These are phyloP conservation scores for Zoysia pacifica DNA, from an alignment of 176 grass and related monocot species.

Conservation along the genomic window DNA sequence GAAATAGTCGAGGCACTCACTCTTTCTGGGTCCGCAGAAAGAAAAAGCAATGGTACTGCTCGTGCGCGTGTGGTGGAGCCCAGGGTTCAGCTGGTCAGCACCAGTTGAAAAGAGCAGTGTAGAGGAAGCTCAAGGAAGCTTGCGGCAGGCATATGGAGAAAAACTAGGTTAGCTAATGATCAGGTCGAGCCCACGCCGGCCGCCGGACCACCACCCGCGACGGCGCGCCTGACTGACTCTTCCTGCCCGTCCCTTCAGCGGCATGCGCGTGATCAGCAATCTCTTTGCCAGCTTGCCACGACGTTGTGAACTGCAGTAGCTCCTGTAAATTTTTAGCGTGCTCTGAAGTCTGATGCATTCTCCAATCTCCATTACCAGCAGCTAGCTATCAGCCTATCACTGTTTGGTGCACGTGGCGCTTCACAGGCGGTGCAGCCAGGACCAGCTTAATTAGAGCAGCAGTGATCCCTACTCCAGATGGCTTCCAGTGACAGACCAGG, in stretches of 20 bases:
- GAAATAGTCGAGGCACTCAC: conserved; percentile 1
- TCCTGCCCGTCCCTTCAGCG: neutral
- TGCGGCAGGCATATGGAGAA: neutral
- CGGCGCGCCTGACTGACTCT: conserved; percentile 11
- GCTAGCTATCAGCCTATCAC: neutral
- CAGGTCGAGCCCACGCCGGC: conserved; percentile 56
- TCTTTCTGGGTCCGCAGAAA: neutral
- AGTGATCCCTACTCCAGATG: conserved; percentile 38
- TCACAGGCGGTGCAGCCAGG: neutral
- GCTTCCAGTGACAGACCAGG: neutral
- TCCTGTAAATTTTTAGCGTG: neutral
- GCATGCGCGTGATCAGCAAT: neutral
- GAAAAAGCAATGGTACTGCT: neutral
- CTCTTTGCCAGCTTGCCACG: conserved; percentile 12
- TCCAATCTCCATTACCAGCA: neutral
- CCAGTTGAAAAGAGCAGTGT: neutral
- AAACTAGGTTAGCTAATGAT: conserved; percentile 47
- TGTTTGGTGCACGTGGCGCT: conserved; percentile 16
- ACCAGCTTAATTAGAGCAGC: neutral
- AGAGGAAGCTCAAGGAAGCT: conserved; percentile 35
- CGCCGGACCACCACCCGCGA: conserved; percentile 48
- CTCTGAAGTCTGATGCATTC: neutral
- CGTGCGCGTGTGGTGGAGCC: conserved; percentile 40
- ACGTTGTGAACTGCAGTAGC: neutral
- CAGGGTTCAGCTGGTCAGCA: conserved; percentile 21